Conservation (phyloP, 371 early-diverging fungal genomes). For the Mucor saturninus region DNA sequence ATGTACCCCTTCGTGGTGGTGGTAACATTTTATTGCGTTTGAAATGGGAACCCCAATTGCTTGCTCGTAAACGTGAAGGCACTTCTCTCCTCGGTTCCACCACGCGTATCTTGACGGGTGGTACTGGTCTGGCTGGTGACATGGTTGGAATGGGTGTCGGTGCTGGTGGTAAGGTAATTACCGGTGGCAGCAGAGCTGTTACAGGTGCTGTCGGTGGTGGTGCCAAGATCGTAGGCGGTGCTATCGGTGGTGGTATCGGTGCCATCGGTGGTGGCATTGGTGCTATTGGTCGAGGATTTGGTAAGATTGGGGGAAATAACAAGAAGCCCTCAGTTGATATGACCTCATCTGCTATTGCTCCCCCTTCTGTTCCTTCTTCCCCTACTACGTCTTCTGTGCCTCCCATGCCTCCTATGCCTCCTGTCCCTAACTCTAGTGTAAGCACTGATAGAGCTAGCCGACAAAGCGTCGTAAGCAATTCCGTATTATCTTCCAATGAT, state of each 20-base stretch:
- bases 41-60: slow-evolving; percentile 40
- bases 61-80: slow-evolving; percentile 30
- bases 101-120: slow-evolving; percentile 20
- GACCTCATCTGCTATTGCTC: neutral
- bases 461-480: neutral
- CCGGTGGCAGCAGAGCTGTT: slow-evolving; percentile 25
- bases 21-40: slow-evolving; percentile 25
- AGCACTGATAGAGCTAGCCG: neutral
- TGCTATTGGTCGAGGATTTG: slow-evolving; percentile 33
- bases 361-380: neutral
- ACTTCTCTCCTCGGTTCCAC: slow-evolving; percentile 31
- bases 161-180: slow-evolving; percentile 35
- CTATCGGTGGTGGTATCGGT: slow-evolving; percentile 31
- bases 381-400: neutral
- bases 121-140: slow-evolving; percentile 26
- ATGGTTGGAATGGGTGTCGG: slow-evolving; percentile 28
- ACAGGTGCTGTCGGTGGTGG: slow-evolving; percentile 29
- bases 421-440: neutral
- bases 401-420: neutral
- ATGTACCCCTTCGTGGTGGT: slow-evolving; percentile 24
- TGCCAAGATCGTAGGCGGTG: slow-evolving; percentile 31
- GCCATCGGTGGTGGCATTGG: slow-evolving; percentile 31
- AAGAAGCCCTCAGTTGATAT: slow-evolving; percentile 15
- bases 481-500: slow-evolving; percentile 9
- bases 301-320: slow-evolving; percentile 22